Evolutionary conservation across 441 rosid genomes (phyloP), one percentile per base, ranked within the genome.

Genomic region (Hura crepitans): DNA sequence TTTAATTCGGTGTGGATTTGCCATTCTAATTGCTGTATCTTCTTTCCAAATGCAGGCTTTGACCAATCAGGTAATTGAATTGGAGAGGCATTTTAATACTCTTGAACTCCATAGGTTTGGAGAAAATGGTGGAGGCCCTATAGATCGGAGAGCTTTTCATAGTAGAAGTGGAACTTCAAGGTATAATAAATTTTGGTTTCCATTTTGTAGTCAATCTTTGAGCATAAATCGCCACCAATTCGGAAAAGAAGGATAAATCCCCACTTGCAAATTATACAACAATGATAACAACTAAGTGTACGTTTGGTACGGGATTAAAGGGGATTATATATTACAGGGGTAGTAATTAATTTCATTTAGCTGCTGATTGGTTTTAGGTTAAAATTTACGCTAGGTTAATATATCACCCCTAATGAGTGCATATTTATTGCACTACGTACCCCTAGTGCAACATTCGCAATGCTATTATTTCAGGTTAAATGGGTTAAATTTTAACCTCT

Each of bases 61-160:
- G 83, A 95, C 95, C 67, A 85, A 83, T 84, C 88, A 87, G 80
- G 72, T 95, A 72, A 87, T 95, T 83, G 89, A 89, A 78, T 72
- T 92, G 73, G 98, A 90, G 85, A 87, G 95, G 77, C 92, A 90
- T 77, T 95, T 92, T 80, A 92, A 92, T 78, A 78, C 84, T 77
- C 83, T 90, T 68, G 99, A 95, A 83, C 87, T 90, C 55, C 81
- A 89, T 69, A 87, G 84, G 78, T 92, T 87, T 79, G 84, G 89
- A 73, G 96, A 88, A 65, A 79, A 70, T 74, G 81, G 68, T 66
- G 87, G 84, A 70, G 79, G 59, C 68, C 79, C 72, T 72, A 73
- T 76, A 53, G 78, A 82, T 74, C 79, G 81, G 75, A 81, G 82
- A 80, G 79, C 81, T 71, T 57, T 72, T 62, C 89, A 84, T 27